phyloP scores from a whole-genome alignment of 306 rosid genomes.

The Gleditsia sinensis region DNA sequence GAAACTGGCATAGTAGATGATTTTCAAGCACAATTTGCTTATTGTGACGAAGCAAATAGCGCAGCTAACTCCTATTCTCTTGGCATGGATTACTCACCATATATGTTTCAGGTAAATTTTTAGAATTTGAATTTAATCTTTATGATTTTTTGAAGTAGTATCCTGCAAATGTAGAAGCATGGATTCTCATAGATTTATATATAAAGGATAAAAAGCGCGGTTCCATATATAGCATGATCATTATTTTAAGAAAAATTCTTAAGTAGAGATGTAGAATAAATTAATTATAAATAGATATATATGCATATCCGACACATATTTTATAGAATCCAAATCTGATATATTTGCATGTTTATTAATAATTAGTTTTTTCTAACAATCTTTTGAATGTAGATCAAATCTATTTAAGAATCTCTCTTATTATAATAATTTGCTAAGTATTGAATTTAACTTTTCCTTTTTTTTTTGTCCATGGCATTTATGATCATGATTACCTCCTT shows the following conservation, averaged over 20 bases:
- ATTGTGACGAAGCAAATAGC: constrained; percentile 89
- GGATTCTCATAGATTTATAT: constrained; percentile 4
- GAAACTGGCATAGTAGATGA: constrained; percentile 64
- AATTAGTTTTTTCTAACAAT: too few relatives aligned
- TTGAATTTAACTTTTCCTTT: constrained; percentile 42
- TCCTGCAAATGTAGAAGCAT: constrained; percentile 43
- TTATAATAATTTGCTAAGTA: constrained; percentile 30
- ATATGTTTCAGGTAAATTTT: constrained; percentile 59
- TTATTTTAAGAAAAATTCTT: too few relatives aligned
- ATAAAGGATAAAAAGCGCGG: constrained; percentile 32
- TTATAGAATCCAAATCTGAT: too few relatives aligned
- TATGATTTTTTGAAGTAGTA: constrained; percentile 16
- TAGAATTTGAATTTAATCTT: neutral
- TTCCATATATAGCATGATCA: constrained; percentile 43
- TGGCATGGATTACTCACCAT: constrained; percentile 44
- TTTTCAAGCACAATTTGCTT: constrained; percentile 62
- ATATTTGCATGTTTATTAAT: too few relatives aligned
- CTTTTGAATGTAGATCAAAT: too few relatives aligned
- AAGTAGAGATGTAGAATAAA: too few relatives aligned
- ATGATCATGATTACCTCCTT: constrained; percentile 54
- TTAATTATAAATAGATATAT: too few relatives aligned
- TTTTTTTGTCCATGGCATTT: constrained; percentile 36
- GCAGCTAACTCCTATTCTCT: constrained; percentile 50
- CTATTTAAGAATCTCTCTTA: too few relatives aligned
- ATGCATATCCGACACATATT: too few relatives aligned